Evolutionary conservation across 2,329 filamentous ascomycete genomes (phyloP), one percentile per base, ranked within the genome.

Genomic region (Colletotrichum salicis): DNA sequence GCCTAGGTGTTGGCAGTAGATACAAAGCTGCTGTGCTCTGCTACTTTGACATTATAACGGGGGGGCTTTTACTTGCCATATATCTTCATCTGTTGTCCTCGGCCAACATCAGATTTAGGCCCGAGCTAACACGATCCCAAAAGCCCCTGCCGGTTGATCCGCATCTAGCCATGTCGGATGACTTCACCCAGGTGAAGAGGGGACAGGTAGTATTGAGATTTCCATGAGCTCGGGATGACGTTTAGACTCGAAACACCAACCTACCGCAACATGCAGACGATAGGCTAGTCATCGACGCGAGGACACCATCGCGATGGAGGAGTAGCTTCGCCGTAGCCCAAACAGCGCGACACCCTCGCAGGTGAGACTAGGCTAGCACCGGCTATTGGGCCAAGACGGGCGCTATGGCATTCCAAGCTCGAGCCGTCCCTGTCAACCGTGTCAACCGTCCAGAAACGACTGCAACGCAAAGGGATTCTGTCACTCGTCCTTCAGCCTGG

Each of bases 201-300:
- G 15, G 37, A 63, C 27, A 45, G 7, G 57, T 58, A 54, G 33
- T n/a, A 31, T 59, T 66, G 58, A 52, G 54, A 48, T 59, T 29
- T 55, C 3, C 24, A 55, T 54, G 65, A 60, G 59, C 29, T 64
- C 65, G 48, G 33, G 59, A 72, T 72, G 70, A 72, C 70, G 65
- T 51, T 64, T 72, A 72, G 59, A 72, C 66, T 72, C 55, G 58
- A 48, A 57, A 33, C 24, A 19, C 41, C 13, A 29, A 48, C 51
- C 51, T 15, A 15, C 51, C 33, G 54, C 45, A 48, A 37, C 37
- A n/a, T 29, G 33, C 27, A 31, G 55, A 51, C 70, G 59, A 57
- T 19, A 55, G 29, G 27, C 22, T 7, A 35, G 60, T 8, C 22
- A 22, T 24, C 51, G 10, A 55, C n/a, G 51, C 29, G 58, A 54